phyloP scores from a whole-genome alignment of 176 grass and related monocot genomes.

The Thalia dealbata region DNA sequence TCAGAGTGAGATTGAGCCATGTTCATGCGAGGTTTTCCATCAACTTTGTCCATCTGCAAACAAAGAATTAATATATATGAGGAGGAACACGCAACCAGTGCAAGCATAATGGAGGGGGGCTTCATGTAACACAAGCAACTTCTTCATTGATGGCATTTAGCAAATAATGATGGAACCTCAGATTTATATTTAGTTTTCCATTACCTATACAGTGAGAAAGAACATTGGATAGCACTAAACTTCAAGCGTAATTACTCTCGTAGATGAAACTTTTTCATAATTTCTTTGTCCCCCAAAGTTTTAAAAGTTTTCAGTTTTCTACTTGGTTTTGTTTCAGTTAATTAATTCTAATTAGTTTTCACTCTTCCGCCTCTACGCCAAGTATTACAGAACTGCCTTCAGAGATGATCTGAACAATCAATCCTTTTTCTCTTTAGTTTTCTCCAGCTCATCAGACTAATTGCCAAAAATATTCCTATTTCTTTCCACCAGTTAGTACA shows the following conservation, averaged over 20 bases:
- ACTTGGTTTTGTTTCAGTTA: background rate
- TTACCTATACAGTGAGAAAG: background rate
- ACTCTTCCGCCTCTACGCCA: background rate
- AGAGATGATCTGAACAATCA: background rate
- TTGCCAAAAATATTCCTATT: background rate
- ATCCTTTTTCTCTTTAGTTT: background rate
- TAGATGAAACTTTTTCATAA: background rate
- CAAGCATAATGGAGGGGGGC: background rate
- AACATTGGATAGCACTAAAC: background rate
- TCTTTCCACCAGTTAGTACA: background rate
- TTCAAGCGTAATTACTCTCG: background rate
- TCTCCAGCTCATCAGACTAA: background rate
- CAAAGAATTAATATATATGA: background rate
- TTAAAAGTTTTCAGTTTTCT: no score
- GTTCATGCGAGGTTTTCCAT: background rate
- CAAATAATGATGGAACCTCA: background rate
- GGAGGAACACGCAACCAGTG: background rate
- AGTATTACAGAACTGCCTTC: background rate
- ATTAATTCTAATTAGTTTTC: background rate
- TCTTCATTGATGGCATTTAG: background rate
- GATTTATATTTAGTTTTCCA: background rate
- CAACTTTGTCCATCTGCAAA: conserved; percentile 3
- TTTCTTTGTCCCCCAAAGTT: background rate
- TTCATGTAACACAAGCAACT: background rate
- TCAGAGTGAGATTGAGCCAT: background rate